A percentile compares a stretch with the other conserved stretches of the same genome.
Conservation (phyloP, 148 eudicot species). For the Simmondsia chinensis region DNA sequence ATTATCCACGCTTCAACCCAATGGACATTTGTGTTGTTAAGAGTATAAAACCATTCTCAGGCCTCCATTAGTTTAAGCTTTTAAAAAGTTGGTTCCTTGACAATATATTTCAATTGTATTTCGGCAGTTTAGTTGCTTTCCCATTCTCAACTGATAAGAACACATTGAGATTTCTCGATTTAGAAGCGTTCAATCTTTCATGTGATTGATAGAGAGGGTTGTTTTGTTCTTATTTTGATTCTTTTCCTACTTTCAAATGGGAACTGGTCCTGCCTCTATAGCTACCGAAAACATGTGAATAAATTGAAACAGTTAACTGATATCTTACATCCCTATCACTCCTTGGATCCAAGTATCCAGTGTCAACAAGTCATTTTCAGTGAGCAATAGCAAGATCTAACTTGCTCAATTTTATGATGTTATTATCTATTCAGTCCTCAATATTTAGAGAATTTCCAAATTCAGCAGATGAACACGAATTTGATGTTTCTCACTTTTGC, state of each 20-base stretch:
- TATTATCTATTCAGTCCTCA: too few relatives aligned
- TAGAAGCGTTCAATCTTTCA: conserved; percentile 18
- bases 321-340: conserved; percentile 26
- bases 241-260: conserved; percentile 9
- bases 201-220: conserved; percentile 16
- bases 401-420: too few relatives aligned
- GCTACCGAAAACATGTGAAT: conserved; percentile 17
- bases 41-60: too few relatives aligned
- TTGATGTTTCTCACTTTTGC: too few relatives aligned
- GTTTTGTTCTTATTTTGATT: conserved; percentile 15
- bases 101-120: not conserved
- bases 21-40: too few relatives aligned
- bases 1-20: too few relatives aligned
- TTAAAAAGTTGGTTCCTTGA: too few relatives aligned
- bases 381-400: conserved; percentile 10
- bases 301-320: conserved; percentile 13
- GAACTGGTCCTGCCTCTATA: conserved; percentile 10
- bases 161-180: conserved; percentile 10
- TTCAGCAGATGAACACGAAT: too few relatives aligned
- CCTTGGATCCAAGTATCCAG: conserved; percentile 21
- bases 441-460: too few relatives aligned
- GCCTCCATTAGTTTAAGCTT: too few relatives aligned
- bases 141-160: conserved; percentile 12
- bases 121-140: not conserved
- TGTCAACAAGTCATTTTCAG: conserved; percentile 22